phyloP scores from a whole-genome alignment of 2,329 filamentous ascomycete species.

The Eutypa lata region DNA sequence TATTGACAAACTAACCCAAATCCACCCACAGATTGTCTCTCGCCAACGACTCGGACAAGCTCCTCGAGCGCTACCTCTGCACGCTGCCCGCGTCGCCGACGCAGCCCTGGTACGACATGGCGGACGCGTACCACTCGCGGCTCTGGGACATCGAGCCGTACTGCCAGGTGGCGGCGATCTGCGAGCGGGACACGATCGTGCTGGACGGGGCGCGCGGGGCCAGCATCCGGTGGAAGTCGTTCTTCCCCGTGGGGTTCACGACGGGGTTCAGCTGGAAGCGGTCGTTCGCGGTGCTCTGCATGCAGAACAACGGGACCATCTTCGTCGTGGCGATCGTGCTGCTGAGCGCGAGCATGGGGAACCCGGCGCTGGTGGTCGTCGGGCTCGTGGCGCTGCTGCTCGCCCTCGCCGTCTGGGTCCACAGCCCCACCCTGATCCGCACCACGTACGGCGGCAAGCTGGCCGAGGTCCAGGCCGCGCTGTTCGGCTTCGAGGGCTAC shows the following conservation, averaged over 20 bases:
- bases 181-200: slow-evolving; percentile 37
- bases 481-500: slow-evolving; percentile 4
- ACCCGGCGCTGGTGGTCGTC: background rate
- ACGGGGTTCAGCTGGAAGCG: background rate
- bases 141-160: slow-evolving; percentile 42
- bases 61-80: slow-evolving; percentile 42
- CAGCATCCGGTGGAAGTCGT: slow-evolving; percentile 37
- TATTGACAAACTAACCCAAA: background rate
- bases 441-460: slow-evolving; percentile 8
- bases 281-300: background rate
- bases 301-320: background rate
- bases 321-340: background rate
- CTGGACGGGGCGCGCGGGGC: slow-evolving; percentile 29
- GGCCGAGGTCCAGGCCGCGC: slow-evolving; percentile 2
- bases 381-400: background rate
- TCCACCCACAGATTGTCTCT: slow-evolving; percentile 22
- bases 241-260: background rate
- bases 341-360: background rate
- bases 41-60: slow-evolving; percentile 25
- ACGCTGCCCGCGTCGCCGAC: slow-evolving; percentile 27
- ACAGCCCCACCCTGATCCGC: background rate
- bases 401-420: background rate
- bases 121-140: slow-evolving; percentile 36
- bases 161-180: slow-evolving; percentile 36
- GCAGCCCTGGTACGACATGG: slow-evolving; percentile 37